phyloP scores from a whole-genome alignment of 108 stramenopile species.

The Cyclostephanos invisitatus region DNA sequence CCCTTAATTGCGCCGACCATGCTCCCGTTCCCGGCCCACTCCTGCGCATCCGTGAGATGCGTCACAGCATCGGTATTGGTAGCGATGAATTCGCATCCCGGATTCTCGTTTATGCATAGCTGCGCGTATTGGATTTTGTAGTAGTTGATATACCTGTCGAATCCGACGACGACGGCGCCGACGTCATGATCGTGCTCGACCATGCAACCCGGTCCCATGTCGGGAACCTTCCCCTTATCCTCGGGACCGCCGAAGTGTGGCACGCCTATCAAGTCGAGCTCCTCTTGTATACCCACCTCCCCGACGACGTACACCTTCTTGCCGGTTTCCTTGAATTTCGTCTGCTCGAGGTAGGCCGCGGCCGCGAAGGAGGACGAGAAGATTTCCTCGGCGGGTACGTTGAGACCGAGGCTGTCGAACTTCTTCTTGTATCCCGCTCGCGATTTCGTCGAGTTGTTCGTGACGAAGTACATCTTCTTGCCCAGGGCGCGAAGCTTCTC shows the following conservation, averaged over 20 bases:
- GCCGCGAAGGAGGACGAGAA: slow-evolving; percentile 95
- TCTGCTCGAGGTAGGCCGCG: slow-evolving; percentile 97
- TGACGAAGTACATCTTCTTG: slow-evolving; percentile 97
- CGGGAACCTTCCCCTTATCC: slow-evolving; percentile 81
- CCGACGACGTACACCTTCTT: slow-evolving; percentile 98
- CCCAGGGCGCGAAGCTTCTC: slow-evolving; percentile 81
- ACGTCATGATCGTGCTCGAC: slow-evolving; percentile 90
- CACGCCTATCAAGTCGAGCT: slow-evolving; percentile 93
- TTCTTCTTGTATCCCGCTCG: slow-evolving; percentile 93
- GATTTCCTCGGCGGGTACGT: slow-evolving; percentile 92
- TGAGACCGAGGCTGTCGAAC: slow-evolving; percentile 89
- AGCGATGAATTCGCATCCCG: slow-evolving; percentile 95
- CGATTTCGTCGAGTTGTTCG: slow-evolving; percentile 97
- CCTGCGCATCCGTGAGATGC: slow-evolving; percentile 97
- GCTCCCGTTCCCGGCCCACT: slow-evolving; percentile 97
- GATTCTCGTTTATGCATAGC: slow-evolving; percentile 95
- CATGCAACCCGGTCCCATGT: slow-evolving; percentile 90
- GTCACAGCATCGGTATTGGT: slow-evolving; percentile 98
- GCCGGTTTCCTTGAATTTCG: slow-evolving; percentile 90
- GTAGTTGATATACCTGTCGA: slow-evolving; percentile 96
- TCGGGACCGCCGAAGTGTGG: slow-evolving; percentile 94
- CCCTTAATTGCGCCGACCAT: slow-evolving; percentile 98
- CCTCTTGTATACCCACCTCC: slow-evolving; percentile 95
- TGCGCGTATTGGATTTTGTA: slow-evolving; percentile 99
- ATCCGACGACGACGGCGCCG: slow-evolving; percentile 95